Evolutionary conservation across 768 basidiomycete species (phyloP).

Genomic region (Rhodotorula paludigena): DNA sequence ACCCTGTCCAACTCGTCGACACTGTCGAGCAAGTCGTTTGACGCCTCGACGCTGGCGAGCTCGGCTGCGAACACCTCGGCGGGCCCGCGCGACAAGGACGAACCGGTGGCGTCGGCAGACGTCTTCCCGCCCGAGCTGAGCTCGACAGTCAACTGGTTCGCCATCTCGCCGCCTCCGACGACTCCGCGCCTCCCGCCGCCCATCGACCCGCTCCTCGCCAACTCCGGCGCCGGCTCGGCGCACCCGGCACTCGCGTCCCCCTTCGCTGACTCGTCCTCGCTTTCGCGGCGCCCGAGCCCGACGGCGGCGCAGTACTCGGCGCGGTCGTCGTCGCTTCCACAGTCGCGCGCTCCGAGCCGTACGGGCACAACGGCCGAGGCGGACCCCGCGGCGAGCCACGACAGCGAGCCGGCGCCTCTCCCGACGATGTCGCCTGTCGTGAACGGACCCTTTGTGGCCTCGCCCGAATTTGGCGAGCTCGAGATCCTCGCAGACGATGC

Average conservation of each 20-base stretch:
- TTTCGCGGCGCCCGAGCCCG: background rate
- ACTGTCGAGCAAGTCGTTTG: conserved; percentile 12
- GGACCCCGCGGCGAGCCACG: background rate
- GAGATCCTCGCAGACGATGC: background rate
- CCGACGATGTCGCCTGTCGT: background rate
- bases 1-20: conserved; percentile 3
- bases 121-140: conserved; percentile 6
- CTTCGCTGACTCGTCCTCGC: background rate
- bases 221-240: conserved; percentile 2
- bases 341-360: background rate
- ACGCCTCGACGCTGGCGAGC: conserved; percentile 25
- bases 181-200: background rate
- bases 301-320: background rate
- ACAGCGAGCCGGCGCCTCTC: background rate
- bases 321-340: background rate
- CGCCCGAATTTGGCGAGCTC: background rate
- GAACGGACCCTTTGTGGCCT: background rate
- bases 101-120: background rate
- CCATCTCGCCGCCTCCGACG: background rate
- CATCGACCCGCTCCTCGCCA: background rate
- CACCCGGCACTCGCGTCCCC: conserved; percentile 18
- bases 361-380: background rate
- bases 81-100: background rate
- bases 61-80: conserved; percentile 15
- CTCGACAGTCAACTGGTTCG: background rate